Conservation (phyloP, 2,329 filamentous ascomycete genomes). For the Alternaria angustiovoidea region DNA sequence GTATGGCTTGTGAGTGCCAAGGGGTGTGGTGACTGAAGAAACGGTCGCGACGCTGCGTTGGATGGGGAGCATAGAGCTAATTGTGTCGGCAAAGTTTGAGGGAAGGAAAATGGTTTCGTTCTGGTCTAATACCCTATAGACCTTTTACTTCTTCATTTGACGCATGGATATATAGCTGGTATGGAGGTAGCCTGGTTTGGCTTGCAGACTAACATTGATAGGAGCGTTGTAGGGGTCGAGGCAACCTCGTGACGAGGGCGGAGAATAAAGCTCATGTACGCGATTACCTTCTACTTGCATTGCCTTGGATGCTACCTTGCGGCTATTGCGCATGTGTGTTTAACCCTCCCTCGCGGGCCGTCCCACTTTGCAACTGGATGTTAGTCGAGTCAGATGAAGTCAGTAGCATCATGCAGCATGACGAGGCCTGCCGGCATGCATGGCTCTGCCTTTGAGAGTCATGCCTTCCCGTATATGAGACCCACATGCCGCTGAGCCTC, state of each 20-base stretch:
- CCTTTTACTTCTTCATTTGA: constrained; percentile 31
- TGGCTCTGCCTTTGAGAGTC: constrained; percentile 9
- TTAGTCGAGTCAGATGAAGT: background rate
- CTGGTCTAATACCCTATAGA: constrained; percentile 38
- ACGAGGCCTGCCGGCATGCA: constrained; percentile 3
- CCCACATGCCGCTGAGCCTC: constrained; percentile 12
- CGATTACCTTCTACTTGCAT: constrained; percentile 4
- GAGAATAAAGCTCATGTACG: constrained; percentile 35
- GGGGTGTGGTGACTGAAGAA: constrained; percentile 18
- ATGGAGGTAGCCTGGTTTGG: constrained; percentile 34
- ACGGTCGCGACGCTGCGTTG: constrained; percentile 15
- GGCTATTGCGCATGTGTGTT: constrained; percentile 14
- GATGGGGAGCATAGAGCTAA: constrained; percentile 20
- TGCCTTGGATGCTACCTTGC: constrained; percentile 7
- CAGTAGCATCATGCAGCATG: constrained; percentile 16
- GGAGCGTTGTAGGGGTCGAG: constrained; percentile 32
- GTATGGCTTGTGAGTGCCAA: constrained; percentile 61
- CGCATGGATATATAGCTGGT: constrained; percentile 32
- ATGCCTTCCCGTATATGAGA: background rate
- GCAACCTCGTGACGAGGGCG: constrained; percentile 32
- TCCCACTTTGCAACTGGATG: constrained; percentile 18
- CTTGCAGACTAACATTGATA: constrained; percentile 40
- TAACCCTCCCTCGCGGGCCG: constrained; percentile 15
- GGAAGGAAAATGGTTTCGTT: constrained; percentile 22
- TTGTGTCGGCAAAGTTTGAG: constrained; percentile 21